A percentile compares a stretch with the other conserved stretches of the same genome.
These are phyloP conservation scores for Kwoniella newhampshirensis DNA, from an alignment of 768 basidiomycete genomes.

Conservation along the genomic window DNA sequence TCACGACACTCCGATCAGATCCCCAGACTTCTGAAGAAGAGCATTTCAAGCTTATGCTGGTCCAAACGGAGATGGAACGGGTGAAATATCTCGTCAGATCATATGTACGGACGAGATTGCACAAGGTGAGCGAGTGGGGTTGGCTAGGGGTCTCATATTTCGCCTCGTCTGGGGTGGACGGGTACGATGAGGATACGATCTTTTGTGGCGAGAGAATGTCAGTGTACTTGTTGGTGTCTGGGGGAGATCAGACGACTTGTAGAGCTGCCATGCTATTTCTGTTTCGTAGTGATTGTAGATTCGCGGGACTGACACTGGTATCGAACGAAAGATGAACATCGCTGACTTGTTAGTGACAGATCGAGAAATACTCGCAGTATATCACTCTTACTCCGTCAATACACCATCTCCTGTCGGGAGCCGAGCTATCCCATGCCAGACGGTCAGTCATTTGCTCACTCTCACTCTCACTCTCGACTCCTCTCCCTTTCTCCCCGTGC, in stretches of 20 bases:
- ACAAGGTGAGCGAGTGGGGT: slow-evolving; percentile 63
- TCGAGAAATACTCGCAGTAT: slow-evolving; percentile 81
- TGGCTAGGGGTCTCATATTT: too few species aligned
- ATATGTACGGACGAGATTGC: slow-evolving; percentile 79
- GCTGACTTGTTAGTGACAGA: slow-evolving; percentile 57
- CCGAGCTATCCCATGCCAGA: slow-evolving; percentile 75
- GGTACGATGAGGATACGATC: too few species aligned
- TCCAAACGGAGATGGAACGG: slow-evolving; percentile 89
- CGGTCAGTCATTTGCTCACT: slow-evolving; percentile 57
- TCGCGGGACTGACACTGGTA: too few species aligned
- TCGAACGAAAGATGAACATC: too few species aligned
- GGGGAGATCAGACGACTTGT: too few species aligned
- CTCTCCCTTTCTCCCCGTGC: neutral
- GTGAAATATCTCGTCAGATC: slow-evolving; percentile 89
- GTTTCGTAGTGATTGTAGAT: too few species aligned
- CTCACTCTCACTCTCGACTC: neutral
- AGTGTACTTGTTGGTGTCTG: too few species aligned
- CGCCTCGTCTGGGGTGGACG: too few species aligned
- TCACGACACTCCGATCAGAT: slow-evolving; percentile 70
- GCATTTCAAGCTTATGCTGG: slow-evolving; percentile 87
- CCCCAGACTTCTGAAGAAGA: slow-evolving; percentile 86
- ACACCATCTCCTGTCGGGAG: slow-evolving; percentile 75
- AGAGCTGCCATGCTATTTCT: too few species aligned
- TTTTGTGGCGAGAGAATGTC: neutral
- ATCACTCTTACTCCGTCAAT: slow-evolving; percentile 69